Evolutionary conservation across 2,329 filamentous ascomycete genomes (phyloP).

Genomic region (Colletotrichum abscissum): DNA sequence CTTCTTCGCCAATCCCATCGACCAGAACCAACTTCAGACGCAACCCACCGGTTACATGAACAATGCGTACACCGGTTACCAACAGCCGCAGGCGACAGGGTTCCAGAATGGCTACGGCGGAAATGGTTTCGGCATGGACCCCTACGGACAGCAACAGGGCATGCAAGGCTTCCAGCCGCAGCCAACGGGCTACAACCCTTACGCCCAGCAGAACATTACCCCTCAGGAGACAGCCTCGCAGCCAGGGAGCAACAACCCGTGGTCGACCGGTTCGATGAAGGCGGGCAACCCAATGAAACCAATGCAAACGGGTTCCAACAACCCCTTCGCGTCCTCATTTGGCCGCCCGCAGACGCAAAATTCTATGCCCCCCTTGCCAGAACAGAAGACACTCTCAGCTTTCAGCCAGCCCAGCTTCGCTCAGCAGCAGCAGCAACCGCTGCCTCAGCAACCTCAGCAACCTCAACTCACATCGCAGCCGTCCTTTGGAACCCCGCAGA

Average conservation of each 20-base stretch:
- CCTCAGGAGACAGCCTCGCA: slow-evolving; percentile 72
- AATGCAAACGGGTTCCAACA: slow-evolving; percentile 94
- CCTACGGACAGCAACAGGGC: slow-evolving; percentile 67
- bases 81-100: slow-evolving; percentile 56
- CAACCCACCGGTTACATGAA: slow-evolving; percentile 82
- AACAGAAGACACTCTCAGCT: slow-evolving; percentile 80
- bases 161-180: slow-evolving; percentile 62
- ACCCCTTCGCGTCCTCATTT: slow-evolving; percentile 88
- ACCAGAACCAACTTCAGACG: slow-evolving; percentile 77
- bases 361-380: slow-evolving; percentile 80
- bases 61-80: slow-evolving; percentile 66
- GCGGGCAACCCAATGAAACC: slow-evolving; percentile 75
- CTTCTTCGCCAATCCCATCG: slow-evolving; percentile 96
- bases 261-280: slow-evolving; percentile 74
- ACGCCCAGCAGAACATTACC: slow-evolving; percentile 57
- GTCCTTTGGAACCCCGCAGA: slow-evolving; percentile 53
- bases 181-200: slow-evolving; percentile 66
- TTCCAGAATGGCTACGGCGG: slow-evolving; percentile 71
- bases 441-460: background rate
- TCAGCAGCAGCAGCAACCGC: slow-evolving; percentile 2
- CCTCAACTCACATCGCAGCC: background rate
- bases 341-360: slow-evolving; percentile 67
- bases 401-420: slow-evolving; percentile 61
- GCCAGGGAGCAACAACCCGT: slow-evolving; percentile 93
- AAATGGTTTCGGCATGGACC: slow-evolving; percentile 77